Evolutionary conservation across 768 basidiomycete genomes (phyloP), one percentile per base, ranked within the genome.

Genomic region (Pleurotus ostreatus): DNA sequence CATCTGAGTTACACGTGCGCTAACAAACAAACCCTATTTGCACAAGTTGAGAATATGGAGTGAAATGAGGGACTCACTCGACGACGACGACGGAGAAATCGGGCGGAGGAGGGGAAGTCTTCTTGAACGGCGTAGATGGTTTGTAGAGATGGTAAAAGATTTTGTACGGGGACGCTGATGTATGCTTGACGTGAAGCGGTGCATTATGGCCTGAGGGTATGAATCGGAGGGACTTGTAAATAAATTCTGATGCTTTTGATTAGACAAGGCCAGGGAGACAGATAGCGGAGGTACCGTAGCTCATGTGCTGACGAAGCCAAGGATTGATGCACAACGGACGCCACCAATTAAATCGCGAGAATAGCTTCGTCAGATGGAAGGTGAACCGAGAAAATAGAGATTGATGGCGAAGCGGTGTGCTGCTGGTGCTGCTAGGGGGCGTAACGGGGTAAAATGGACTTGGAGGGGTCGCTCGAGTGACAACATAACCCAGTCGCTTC

Each of bases 141-240:
- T 96, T 97, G 74, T 95, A 96, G 3, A 93, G 75, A 64, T 97
- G 88, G 70, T 79, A 98, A 72, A 97, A 98, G 3, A 92, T 79
- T 49, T 81, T 75, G 67, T 95, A 98, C 0, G 88, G 88, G 1
- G 86, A 81, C 2, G 62, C 52, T 18, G 60, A 60, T 13, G 57
- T 55, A 37, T 59, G 63, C 59, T 59, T 38, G 46, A 71, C 62
- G 44, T 75, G 67, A 18, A 85, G 71, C 41, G 84, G 78, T 9
- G 75, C 57, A 6, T 65, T 61, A 65, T 89, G 84, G 1, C 91
- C 87, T 2, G 84, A 74, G 8, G 88, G 81, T 22, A 94, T 79
- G 65, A 94, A 80, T 20, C 92, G 82, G 16, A 96, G 70, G 8
- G 83, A 79, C 39, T 69, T 72, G 70, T 89, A 94, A 22, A 95